Percentiles rank a stretch among this genome's conserved stretches.
Evolutionary conservation across 805 yeast genomes (phyloP).

Genomic region (Myxozyma monticola): DNA sequence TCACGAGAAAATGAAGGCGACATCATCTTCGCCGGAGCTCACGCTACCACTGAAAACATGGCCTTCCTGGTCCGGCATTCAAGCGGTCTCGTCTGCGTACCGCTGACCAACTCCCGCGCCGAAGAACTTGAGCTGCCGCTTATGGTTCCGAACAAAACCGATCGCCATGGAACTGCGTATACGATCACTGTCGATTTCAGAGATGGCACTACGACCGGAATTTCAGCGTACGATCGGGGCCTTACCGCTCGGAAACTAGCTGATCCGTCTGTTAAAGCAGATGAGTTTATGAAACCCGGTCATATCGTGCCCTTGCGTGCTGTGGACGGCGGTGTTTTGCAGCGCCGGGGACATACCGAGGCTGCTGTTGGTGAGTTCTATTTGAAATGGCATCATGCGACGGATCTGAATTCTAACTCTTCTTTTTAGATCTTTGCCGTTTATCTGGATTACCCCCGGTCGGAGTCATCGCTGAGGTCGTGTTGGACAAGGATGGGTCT

Average conservation of each 20-base stretch:
- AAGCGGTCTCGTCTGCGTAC: conserved; percentile 90
- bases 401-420: background rate
- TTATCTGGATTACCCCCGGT: conserved; percentile 80
- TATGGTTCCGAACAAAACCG: conserved; percentile 64
- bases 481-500: conserved; percentile 86
- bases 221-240: conserved; percentile 91
- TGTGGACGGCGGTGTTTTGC: conserved; percentile 73
- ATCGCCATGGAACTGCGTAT: conserved; percentile 95
- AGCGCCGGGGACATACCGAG: conserved; percentile 94
- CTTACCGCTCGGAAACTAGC: conserved; percentile 76
- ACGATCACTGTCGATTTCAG: conserved; percentile 86
- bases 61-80: conserved; percentile 81
- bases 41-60: conserved; percentile 78
- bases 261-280: conserved; percentile 53
- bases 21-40: conserved; percentile 86
- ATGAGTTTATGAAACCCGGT: conserved; percentile 86
- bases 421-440: conserved; percentile 60
- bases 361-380: conserved; percentile 67
- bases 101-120: conserved; percentile 74
- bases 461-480: conserved; percentile 91
- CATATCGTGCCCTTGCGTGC: conserved; percentile 93
- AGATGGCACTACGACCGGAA: conserved; percentile 94
- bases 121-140: conserved; percentile 77
- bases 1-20: conserved; percentile 97
- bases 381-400: background rate